phyloP scores from a whole-genome alignment of 2,329 filamentous ascomycete genomes.

The Xylogone sp. region DNA sequence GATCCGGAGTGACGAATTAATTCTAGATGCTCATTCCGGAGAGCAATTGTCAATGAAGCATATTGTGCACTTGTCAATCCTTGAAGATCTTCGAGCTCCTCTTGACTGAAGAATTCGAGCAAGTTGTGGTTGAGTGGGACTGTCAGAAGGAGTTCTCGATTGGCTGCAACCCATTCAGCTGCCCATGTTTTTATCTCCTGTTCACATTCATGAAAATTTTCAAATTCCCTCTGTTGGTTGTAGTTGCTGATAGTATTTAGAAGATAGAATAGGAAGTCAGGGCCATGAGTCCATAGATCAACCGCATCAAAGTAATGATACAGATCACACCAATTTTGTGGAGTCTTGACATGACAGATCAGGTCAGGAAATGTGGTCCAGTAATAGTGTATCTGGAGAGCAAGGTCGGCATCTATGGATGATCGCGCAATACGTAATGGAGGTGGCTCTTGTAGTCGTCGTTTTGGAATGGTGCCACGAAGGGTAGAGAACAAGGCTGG shows the following conservation, averaged over 20 bases:
- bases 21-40: background rate
- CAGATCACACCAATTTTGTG: conserved; percentile 19
- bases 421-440: conserved; percentile 8
- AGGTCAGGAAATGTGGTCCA: conserved; percentile 13
- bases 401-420: conserved; percentile 7
- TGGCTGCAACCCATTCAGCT: conserved; percentile 10
- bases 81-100: conserved; percentile 1
- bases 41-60: background rate
- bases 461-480: conserved; percentile 6
- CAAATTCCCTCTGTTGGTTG: conserved; percentile 5
- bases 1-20: background rate
- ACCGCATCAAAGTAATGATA: conserved; percentile 29
- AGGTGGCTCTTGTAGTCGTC: conserved; percentile 5
- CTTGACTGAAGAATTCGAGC: conserved; percentile 7
- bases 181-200: conserved; percentile 14
- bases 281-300: conserved; percentile 25
- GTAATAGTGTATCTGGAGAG: conserved; percentile 7
- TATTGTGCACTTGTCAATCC: background rate
- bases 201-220: background rate
- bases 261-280: conserved; percentile 25
- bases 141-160: conserved; percentile 3
- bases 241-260: conserved; percentile 16
- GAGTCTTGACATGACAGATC: conserved; percentile 5
- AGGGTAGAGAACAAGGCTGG: conserved; percentile 19
- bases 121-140: background rate